Base-by-base conservation (phyloP, 768 basidiomycete species). In the Pleurotus sapidus region DNA sequence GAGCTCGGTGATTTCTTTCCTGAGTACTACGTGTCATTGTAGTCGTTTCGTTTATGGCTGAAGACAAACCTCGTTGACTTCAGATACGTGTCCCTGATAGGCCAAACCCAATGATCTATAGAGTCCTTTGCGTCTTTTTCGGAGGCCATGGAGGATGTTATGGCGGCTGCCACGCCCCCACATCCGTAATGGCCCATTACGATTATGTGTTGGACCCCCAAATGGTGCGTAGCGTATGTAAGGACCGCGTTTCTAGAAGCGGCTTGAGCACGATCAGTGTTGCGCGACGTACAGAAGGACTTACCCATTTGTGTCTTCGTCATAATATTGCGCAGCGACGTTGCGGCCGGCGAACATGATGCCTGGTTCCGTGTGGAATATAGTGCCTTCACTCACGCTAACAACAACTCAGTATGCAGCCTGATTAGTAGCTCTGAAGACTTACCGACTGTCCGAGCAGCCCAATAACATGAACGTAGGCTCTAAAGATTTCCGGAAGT, bases 121-220 rank as follows among this genome's bases (percentile, higher is more conserved):
- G 63, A 60, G 51, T 59, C 57, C 1, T 58, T 61, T 2, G 59
- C 39, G 18, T 49, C 39, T 4, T 58, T n/a, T 2, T 63, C 61
- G 4, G 46, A 34, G 23, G 37, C 8, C 6, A 61, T 57, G 24
- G 59, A 59, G 0, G 62, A 55, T 12, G 49, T 45, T 43, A 62
- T 68, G 9, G 67, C 55, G 2, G 62, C 62, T 6, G 64, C 63
- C 8, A 65, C 60, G 9, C 66, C 66, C 4, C 62, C 65, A 42
- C 65, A 68, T 2, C 67, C 67, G 12, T 66, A 66, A 55, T 66
- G 67, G 17, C 67, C 67, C 61, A 66, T 65, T 3, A 66, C 60
- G 11, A 68, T 60, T 27, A 66, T 57, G 51, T 68, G 65, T 37
- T 58, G 62, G 39, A 68, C 62, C 12, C 60, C 56, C 2, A 65